Conservation (phyloP, 2,329 filamentous ascomycete genomes). For the Epichloe gansuensis region DNA sequence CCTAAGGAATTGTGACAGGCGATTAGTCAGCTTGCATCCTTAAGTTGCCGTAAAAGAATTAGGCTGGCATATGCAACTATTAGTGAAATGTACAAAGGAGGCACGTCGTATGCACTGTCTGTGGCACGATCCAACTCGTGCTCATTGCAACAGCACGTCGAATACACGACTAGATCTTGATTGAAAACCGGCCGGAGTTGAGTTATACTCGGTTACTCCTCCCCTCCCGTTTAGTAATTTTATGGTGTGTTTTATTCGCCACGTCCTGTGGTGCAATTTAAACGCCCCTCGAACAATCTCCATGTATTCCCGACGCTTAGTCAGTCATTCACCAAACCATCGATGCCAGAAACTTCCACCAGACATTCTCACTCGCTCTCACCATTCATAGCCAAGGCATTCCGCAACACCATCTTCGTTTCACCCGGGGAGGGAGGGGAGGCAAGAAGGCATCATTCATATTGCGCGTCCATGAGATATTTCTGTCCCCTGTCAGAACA, state of each 20-base stretch:
- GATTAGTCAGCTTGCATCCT: too few species aligned
- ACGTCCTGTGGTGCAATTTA: neutral
- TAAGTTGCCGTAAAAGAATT: too few species aligned
- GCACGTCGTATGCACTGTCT: too few species aligned
- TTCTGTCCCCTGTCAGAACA: neutral
- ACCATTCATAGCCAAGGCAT: neutral
- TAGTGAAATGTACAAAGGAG: too few species aligned
- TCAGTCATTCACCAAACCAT: constrained; percentile 52
- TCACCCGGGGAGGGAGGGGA: neutral
- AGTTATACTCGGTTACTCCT: too few species aligned
- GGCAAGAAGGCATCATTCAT: neutral
- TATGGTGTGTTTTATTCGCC: neutral
- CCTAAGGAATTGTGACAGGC: too few species aligned
- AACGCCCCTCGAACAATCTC: neutral
- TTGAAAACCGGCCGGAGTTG: too few species aligned
- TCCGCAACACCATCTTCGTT: neutral
- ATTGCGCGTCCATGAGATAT: neutral
- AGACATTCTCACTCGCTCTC: constrained; percentile 11
- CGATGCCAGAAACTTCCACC: constrained; percentile 44
- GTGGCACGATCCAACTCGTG: too few species aligned
- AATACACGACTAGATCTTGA: too few species aligned
- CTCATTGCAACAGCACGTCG: too few species aligned
- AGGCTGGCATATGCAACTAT: too few species aligned
- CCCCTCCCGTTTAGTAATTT: too few species aligned
- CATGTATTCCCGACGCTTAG: constrained; percentile 34